These are phyloP conservation scores for Ballota nigra DNA, from an alignment of 257 asterid genomes.

Conservation along the genomic window DNA sequence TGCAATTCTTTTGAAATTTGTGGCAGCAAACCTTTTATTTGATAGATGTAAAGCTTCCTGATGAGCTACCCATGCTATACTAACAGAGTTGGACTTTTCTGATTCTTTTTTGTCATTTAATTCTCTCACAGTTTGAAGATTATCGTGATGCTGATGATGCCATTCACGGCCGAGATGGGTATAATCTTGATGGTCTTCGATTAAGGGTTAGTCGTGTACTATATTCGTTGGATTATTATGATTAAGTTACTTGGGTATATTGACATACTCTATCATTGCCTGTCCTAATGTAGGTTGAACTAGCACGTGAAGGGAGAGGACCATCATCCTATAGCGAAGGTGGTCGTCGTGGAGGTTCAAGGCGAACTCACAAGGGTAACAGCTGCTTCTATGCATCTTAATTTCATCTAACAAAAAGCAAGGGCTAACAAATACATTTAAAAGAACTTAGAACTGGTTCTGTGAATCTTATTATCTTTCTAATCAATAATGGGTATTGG, in stretches of 20 bases:
- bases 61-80: too few species aligned
- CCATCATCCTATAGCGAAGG: slow-evolving; percentile 52
- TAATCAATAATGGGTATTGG: not conserved
- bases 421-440: not conserved
- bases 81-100: not conserved
- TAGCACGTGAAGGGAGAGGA: slow-evolving; percentile 77
- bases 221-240: not conserved
- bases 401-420: not conserved
- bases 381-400: not conserved
- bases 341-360: slow-evolving; percentile 61
- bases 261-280: not conserved
- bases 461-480: not conserved
- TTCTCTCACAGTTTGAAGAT: slow-evolving; percentile 55
- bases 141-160: slow-evolving; percentile 81
- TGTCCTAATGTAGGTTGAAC: slow-evolving; percentile 57
- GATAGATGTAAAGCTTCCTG: not conserved
- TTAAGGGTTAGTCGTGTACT: slow-evolving; percentile 40
- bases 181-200: slow-evolving; percentile 58
- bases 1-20: slow-evolving; percentile 19
- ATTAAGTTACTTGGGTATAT: not conserved
- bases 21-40: not conserved
- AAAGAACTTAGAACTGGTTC: not conserved
- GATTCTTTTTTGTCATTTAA: not conserved
- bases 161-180: slow-evolving; percentile 80
- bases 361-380: slow-evolving; percentile 68